Evolutionary conservation across 2,329 filamentous ascomycete genomes (phyloP), one percentile per base, ranked within the genome.

Genomic region (Pseudogymnoascus sp.): DNA sequence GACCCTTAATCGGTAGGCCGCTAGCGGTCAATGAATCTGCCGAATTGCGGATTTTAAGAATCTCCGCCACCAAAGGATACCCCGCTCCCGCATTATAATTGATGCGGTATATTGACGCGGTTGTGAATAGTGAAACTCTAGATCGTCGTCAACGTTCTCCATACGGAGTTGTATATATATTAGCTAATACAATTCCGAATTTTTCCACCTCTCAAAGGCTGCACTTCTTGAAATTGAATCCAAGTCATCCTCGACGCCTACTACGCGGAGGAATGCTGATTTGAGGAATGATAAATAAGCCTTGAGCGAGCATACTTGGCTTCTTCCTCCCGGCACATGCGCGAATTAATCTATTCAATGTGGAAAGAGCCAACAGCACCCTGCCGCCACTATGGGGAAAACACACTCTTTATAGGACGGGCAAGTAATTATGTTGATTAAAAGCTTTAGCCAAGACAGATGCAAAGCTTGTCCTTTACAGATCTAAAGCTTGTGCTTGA

Each of bases 361-460:
- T 31, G 3, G 27, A 51, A 51, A 51, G 44, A 17, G n/a, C 17
- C 9, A 27, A 6, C 27, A 31, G 2, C 12, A 25, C n/a, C 44
- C 44, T 10, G n/a, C 8, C 31, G 44, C 44, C 44, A 27, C n/a
- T 31, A 51, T 51, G 27, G 27, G 13, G 15, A 29, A 13, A 8
- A n/a, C n/a, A 13, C 15, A 7, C 31, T 9, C 3, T 51, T 51
- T 13, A 51, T 51, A 51, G n/a, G 27, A 13, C 4, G 44, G 7
- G n/a, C 44, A 51, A 33, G 31, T 2, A 31, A 51, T 2, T 51
- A 2, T 31, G 8, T 10, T 29, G 25, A 48, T 31, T 51, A 17
- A 51, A 51, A 51, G 27, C 44, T 51, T 51, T 17, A 17, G 44
- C 44, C n/a, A 51, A 51, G 44, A 31, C n/a, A 51, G n/a, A 51